phyloP scores from a whole-genome alignment of 2,329 filamentous ascomycete genomes.

The Cytospora mali region DNA sequence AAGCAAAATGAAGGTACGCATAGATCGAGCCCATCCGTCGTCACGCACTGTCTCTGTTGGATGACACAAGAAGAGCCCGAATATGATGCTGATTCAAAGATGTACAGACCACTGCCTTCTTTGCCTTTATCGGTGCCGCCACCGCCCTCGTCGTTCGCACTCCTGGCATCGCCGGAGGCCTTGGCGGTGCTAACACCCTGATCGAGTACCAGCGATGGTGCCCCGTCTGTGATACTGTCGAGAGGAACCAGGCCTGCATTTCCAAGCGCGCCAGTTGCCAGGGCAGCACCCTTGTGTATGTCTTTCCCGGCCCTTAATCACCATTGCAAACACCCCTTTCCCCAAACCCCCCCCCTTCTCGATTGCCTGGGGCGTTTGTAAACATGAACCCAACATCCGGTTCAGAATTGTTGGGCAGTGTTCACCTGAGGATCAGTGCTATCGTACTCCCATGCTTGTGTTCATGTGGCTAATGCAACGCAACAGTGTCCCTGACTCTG shows the following conservation, averaged over 20 bases:
- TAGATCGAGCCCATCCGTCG: background rate
- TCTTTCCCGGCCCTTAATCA: background rate
- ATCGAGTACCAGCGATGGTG: slow-evolving; percentile 28
- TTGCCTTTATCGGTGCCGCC: slow-evolving; percentile 25
- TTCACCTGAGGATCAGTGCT: background rate
- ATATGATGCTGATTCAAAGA: background rate
- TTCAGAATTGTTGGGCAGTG: background rate
- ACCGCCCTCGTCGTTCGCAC: slow-evolving; percentile 25
- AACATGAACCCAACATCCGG: background rate
- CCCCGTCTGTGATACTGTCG: slow-evolving; percentile 27
- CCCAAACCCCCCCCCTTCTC: background rate
- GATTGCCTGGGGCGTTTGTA: too few species aligned
- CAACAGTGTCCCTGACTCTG: slow-evolving; percentile 14
- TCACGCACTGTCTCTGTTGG: background rate
- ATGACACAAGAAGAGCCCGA: background rate
- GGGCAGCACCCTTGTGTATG: slow-evolving; percentile 21
- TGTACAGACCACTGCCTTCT: slow-evolving; percentile 21
- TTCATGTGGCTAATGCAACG: background rate
- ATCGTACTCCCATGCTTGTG: background rate
- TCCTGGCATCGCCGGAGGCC: background rate
- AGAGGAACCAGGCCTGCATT: slow-evolving; percentile 22
- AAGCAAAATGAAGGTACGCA: slow-evolving; percentile 23
- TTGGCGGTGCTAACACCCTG: slow-evolving; percentile 16
- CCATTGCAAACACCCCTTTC: background rate
- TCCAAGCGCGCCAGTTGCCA: slow-evolving; percentile 21